phyloP scores from a whole-genome alignment of 1,139 yeast species.

The Blastobotrys malaysiensis region DNA sequence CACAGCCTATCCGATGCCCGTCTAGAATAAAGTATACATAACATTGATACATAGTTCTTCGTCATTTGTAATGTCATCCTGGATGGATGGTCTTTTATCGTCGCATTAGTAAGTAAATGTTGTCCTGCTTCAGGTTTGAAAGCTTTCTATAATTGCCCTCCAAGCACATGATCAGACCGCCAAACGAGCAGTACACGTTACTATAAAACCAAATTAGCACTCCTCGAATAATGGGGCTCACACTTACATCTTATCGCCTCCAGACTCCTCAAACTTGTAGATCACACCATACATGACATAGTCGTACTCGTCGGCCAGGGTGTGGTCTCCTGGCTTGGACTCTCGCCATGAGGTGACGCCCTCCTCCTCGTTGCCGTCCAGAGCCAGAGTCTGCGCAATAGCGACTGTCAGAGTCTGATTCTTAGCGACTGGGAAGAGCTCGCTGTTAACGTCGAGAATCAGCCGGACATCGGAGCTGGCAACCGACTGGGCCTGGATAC shows the following conservation, averaged over 20 bases:
- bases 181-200: slow-evolving; percentile 91
- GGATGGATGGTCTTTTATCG: too few species aligned
- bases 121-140: slow-evolving; percentile 87
- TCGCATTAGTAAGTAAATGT: slow-evolving; percentile 85
- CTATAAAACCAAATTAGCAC: slow-evolving; percentile 39
- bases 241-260: slow-evolving; percentile 48
- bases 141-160: slow-evolving; percentile 94
- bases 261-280: slow-evolving; percentile 89
- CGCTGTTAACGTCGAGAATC: slow-evolving; percentile 88
- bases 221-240: neutral
- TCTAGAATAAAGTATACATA: too few species aligned
- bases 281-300: slow-evolving; percentile 98
- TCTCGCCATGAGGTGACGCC: slow-evolving; percentile 76
- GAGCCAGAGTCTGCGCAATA: slow-evolving; percentile 65
- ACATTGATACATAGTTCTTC: too few species aligned
- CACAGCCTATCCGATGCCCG: too few species aligned
- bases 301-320: slow-evolving; percentile 94
- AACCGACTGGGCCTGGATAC: slow-evolving; percentile 84
- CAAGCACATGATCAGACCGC: slow-evolving; percentile 87
- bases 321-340: slow-evolving; percentile 74
- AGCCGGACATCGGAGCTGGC: slow-evolving; percentile 78
- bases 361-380: slow-evolving; percentile 54
- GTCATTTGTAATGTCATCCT: too few species aligned
- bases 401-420: slow-evolving; percentile 85
- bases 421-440: slow-evolving; percentile 77